Evolutionary conservation across 2,329 filamentous ascomycete genomes (phyloP).

Genomic region (Seiridium unicorne): DNA sequence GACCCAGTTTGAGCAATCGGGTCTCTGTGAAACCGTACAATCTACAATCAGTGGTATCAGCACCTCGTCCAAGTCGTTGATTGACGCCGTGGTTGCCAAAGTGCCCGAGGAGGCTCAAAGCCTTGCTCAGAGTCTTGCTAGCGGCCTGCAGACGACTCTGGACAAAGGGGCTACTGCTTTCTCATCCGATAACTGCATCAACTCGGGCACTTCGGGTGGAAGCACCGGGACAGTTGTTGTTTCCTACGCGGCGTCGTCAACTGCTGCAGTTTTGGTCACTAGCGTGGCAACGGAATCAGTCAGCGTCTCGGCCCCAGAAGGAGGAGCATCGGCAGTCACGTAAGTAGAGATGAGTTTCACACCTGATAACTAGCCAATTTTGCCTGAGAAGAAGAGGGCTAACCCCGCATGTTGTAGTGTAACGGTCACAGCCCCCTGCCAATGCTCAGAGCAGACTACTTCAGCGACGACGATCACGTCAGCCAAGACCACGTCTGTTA

Average conservation of each 20-base stretch:
- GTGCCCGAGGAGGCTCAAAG: conserved; percentile 16
- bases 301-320: background rate
- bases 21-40: conserved; percentile 15
- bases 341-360: too few species aligned
- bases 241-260: background rate
- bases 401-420: background rate
- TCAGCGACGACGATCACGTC: background rate
- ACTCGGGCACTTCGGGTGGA: background rate
- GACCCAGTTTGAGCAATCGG: conserved; percentile 16
- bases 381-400: too few species aligned
- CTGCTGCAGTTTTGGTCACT: background rate
- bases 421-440: background rate
- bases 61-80: conserved; percentile 14
- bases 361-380: too few species aligned
- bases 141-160: conserved; percentile 13
- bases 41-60: conserved; percentile 12
- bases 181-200: conserved; percentile 14
- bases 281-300: background rate
- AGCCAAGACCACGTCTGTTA: background rate
- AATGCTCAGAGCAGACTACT: background rate
- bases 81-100: conserved; percentile 15
- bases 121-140: conserved; percentile 11
- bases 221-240: background rate
- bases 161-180: conserved; percentile 14
- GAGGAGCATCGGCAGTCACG: background rate